phyloP scores from a whole-genome alignment of 129 eudicot genomes.

The Mikania micrantha region DNA sequence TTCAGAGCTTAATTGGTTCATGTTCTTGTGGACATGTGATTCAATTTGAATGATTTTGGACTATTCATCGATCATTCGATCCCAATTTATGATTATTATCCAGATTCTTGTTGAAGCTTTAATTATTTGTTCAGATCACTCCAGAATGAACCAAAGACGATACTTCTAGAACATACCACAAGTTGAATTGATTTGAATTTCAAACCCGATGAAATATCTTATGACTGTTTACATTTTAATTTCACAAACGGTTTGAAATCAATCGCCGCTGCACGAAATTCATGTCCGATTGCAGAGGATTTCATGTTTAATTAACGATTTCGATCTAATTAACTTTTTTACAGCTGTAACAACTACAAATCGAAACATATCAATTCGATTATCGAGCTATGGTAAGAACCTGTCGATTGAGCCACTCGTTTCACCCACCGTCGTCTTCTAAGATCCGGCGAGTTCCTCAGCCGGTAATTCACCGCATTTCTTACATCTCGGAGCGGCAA shows the following conservation, averaged over 20 bases:
- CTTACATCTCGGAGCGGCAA: constrained; percentile 45
- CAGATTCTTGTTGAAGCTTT: constrained; percentile 28
- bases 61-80: constrained; percentile 19
- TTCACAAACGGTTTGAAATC: neutral
- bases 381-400: constrained; percentile 32
- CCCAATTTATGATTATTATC: neutral
- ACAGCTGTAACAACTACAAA: constrained; percentile 17
- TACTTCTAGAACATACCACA: neutral
- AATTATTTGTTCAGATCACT: too few species aligned
- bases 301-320: neutral
- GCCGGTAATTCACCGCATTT: constrained; percentile 59
- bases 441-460: constrained; percentile 10
- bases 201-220: neutral
- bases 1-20: neutral
- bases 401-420: constrained; percentile 21
- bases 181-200: neutral
- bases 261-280: neutral
- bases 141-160: too few species aligned
- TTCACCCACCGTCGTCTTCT: neutral
- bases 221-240: neutral
- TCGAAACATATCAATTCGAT: neutral
- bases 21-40: neutral
- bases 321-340: constrained; percentile 5
- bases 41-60: neutral
- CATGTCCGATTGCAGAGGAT: neutral